These are phyloP conservation scores for Acer yangbiense DNA, from an alignment of 345 rosid species.

Conservation along the genomic window DNA sequence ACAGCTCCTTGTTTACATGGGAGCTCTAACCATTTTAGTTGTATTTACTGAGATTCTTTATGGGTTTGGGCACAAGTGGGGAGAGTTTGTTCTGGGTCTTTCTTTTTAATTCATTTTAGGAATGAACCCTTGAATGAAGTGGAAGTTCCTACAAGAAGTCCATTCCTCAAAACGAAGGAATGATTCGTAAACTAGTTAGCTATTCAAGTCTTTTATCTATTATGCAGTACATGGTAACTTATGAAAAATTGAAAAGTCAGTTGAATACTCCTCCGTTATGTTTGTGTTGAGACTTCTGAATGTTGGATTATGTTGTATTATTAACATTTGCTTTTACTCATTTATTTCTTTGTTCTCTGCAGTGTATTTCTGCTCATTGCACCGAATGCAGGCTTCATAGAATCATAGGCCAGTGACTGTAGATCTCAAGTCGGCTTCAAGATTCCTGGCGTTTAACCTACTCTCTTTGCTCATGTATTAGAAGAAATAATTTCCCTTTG, in stretches of 20 bases:
- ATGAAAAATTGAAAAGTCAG: neutral
- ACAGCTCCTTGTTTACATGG: neutral
- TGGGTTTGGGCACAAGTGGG: neutral
- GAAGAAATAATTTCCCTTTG: conserved; percentile 1
- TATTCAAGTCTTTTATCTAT: neutral
- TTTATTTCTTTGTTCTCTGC: neutral
- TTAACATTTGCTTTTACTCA: neutral
- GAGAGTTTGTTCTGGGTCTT: too few species aligned
- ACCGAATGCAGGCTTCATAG: neutral
- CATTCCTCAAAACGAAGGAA: neutral
- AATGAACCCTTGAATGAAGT: neutral
- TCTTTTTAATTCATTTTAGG: neutral
- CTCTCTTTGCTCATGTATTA: neutral
- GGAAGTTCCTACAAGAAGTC: neutral
- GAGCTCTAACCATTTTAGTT: neutral
- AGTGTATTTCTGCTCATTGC: neutral
- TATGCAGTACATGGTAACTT: neutral
- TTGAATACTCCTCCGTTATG: neutral
- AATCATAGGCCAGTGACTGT: neutral
- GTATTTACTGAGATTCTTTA: neutral
- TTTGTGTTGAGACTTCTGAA: neutral
- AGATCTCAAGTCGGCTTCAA: conserved; percentile 2
- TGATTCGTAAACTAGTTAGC: neutral
- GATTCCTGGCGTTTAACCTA: neutral
- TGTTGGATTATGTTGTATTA: neutral